Evolutionary conservation across 352 stramenopile genomes (phyloP).

Genomic region (Paralagenidium karlingii): DNA sequence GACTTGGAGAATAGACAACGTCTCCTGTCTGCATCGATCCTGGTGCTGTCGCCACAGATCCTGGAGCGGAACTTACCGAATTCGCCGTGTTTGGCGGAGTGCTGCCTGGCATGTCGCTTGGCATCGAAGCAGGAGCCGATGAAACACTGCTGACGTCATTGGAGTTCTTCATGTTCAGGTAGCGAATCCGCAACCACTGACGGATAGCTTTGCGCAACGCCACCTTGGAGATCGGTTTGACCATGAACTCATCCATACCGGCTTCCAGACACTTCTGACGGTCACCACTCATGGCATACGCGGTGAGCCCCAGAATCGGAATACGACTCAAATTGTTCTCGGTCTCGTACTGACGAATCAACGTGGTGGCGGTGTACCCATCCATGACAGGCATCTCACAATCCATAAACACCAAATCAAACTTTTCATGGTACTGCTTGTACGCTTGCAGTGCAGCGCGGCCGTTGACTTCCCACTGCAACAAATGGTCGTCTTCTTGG

Average conservation of each 20-base stretch:
- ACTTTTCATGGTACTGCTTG: conserved; percentile 24
- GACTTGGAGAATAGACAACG: background rate
- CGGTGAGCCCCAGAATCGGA: conserved; percentile 46
- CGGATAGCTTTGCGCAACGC: conserved; percentile 45
- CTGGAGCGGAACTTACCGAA: too few species aligned
- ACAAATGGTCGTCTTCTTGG: conserved; percentile 48
- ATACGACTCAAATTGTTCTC: conserved; percentile 52
- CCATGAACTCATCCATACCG: conserved; percentile 73
- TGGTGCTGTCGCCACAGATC: too few species aligned
- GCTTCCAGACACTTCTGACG: conserved; percentile 53
- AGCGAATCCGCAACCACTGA: conserved; percentile 53
- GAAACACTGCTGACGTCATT: conserved; percentile 1
- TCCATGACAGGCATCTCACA: conserved; percentile 78
- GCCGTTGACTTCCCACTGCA: conserved; percentile 66
- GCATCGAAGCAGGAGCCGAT: background rate
- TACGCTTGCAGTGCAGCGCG: conserved; percentile 52
- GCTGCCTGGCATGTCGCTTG: background rate
- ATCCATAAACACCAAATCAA: conserved; percentile 69
- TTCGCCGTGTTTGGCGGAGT: too few species aligned
- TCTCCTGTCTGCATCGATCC: too few species aligned
- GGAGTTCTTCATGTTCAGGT: conserved; percentile 18
- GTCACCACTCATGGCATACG: conserved; percentile 63
- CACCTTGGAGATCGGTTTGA: conserved; percentile 61
- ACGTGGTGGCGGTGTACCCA: conserved; percentile 48
- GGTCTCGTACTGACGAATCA: conserved; percentile 48